Evolutionary conservation across 805 yeast genomes (phyloP), one percentile per base, ranked within the genome.

Genomic region (Kodamaea sagamina): DNA sequence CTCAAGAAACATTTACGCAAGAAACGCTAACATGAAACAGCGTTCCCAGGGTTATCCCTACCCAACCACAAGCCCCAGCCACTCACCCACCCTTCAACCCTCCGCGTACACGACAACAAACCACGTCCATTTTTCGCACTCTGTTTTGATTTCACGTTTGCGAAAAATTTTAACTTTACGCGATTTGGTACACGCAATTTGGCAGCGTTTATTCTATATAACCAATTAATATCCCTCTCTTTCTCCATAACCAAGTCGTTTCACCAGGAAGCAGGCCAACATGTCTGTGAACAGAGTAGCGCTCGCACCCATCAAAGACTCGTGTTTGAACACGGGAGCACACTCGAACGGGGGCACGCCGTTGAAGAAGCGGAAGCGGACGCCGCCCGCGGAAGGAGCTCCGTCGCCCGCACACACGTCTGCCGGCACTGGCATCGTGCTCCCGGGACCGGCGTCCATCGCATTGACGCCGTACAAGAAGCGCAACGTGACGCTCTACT

Each of bases 231-330:
- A 21, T 21, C 24, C 8, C 8, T 6, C 11, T 17, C 34, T 13
- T 12, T 29, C 34, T 29, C 19, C 34, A 4, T 29, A 13, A 13
- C 34, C 34, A 29, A 29, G 15, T 13, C 15, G n/a, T 16, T 8
- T 7, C 16, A 27, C 31, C 11, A 17, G 22, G 18, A 32, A 21
- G 11, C 26, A 32, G 19, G 10, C 13, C 13, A 17, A n/a, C 13
- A 32, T 21, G 36, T 18, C 26, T 7, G 36, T 15, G 32, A 61
- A 60, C 43, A 52, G 71, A 46, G 54, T 62, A 25, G 71, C 71
- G 18, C 65, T 67, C 53, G 71, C 71, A 5, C 67, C 72, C 22
- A 54, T 67, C 45, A 59, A 55, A 43, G 63, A 58, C 47, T 52
- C 62, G 22, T 53, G 53, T 36, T 52, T 64, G 43, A 66, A 66